These are phyloP conservation scores for Polyplosphaeria fusca DNA, from an alignment of 495 filamentous ascomycete species.

Conservation along the genomic window DNA sequence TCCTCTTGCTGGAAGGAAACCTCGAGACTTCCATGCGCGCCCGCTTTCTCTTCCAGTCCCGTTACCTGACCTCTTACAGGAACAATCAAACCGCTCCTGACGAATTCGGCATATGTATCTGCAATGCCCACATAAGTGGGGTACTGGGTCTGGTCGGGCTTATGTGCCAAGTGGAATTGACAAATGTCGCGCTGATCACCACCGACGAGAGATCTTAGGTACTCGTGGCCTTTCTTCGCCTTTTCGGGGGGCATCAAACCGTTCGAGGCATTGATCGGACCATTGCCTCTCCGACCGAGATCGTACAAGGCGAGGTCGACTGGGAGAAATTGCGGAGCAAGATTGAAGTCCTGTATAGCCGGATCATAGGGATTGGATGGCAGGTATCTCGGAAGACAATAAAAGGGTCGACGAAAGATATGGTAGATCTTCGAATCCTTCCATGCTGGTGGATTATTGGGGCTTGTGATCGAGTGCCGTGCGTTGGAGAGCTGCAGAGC, in stretches of 20 bases:
- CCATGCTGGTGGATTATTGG: background rate
- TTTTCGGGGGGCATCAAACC: constrained; percentile 58
- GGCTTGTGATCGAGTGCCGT: constrained; percentile 42
- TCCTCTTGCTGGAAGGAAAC: background rate
- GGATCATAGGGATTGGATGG: constrained; percentile 41
- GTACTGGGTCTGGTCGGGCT: constrained; percentile 38
- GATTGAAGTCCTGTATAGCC: constrained; percentile 43
- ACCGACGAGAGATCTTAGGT: constrained; percentile 57
- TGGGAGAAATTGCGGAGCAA: constrained; percentile 62
- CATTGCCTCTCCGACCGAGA: constrained; percentile 54
- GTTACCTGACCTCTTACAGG: constrained; percentile 45
- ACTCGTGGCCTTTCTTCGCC: constrained; percentile 51
- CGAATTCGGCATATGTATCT: constrained; percentile 69
- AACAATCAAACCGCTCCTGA: constrained; percentile 61
- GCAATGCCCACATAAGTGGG: constrained; percentile 66
- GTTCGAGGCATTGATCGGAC: constrained; percentile 54
- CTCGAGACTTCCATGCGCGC: background rate
- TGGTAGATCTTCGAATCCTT: constrained; percentile 59
- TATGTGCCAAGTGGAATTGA: constrained; percentile 39
- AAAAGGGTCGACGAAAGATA: constrained; percentile 65
- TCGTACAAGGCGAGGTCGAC: constrained; percentile 77
- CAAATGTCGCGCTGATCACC: constrained; percentile 60
- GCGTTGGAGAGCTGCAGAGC: constrained; percentile 66
- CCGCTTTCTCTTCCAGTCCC: background rate
- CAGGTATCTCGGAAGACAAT: constrained; percentile 66